Percentiles rank a stretch among this genome's conserved stretches.
phyloP scores from a whole-genome alignment of 192 early-diverging fungal species.

The Coemansia sp. region DNA sequence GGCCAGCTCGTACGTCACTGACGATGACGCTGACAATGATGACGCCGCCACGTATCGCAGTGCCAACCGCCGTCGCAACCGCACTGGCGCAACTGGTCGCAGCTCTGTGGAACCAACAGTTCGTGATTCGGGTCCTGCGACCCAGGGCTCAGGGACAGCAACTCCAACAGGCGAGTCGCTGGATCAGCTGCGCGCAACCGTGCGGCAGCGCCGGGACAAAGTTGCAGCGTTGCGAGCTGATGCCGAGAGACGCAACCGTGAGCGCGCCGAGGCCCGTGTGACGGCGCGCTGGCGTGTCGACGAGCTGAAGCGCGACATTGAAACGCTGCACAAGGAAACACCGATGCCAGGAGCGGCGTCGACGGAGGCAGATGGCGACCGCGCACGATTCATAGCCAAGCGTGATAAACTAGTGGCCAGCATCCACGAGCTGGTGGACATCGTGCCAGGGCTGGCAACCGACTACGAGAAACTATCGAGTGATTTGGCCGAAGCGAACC shows the following conservation, averaged over 20 bases:
- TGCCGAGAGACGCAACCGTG: slow-evolving; percentile 14
- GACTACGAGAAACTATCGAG: slow-evolving; percentile 31
- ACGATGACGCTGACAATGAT: slow-evolving; percentile 13
- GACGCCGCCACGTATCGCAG: slow-evolving; percentile 22
- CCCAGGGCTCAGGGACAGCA: slow-evolving; percentile 5
- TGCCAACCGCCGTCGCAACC: slow-evolving; percentile 32
- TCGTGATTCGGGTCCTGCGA: slow-evolving; percentile 2
- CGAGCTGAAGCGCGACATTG: slow-evolving; percentile 50
- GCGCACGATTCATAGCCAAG: slow-evolving; percentile 24
- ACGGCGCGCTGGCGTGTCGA: slow-evolving; percentile 43
- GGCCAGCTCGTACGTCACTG: slow-evolving; percentile 2
- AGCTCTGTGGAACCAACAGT: slow-evolving; percentile 9
- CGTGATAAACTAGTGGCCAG: slow-evolving; percentile 25
- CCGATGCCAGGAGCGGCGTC: neutral
- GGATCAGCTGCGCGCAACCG: slow-evolving; percentile 31
- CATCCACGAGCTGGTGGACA: slow-evolving; percentile 22
- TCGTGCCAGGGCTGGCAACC: slow-evolving; percentile 24
- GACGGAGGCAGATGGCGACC: slow-evolving; percentile 9
- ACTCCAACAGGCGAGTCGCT: slow-evolving; percentile 23
- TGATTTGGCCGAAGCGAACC: slow-evolving; percentile 28
- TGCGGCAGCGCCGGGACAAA: slow-evolving; percentile 31
- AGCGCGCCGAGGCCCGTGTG: slow-evolving; percentile 40
- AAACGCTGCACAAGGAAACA: slow-evolving; percentile 36
- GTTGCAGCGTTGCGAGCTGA: slow-evolving; percentile 4
- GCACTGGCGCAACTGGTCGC: slow-evolving; percentile 3